Percentiles rank a stretch among this genome's conserved stretches.
phyloP scores from a whole-genome alignment of 2,329 filamentous ascomycete species.

The Hawksworthiomyces lignivorus region DNA sequence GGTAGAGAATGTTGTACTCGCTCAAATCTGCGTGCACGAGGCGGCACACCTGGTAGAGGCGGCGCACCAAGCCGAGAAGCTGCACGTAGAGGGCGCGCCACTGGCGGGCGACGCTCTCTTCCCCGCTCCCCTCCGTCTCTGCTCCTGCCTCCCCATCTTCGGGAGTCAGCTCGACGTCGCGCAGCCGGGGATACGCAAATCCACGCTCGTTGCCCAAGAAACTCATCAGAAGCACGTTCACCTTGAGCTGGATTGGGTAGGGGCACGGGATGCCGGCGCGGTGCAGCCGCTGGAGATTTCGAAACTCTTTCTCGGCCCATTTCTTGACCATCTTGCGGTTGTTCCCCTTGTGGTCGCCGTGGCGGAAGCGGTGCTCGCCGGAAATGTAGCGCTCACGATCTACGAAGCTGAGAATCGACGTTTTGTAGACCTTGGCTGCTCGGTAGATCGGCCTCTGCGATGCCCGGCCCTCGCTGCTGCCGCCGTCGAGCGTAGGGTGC shows the following conservation, averaged over 20 bases:
- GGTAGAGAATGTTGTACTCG: conserved; percentile 95
- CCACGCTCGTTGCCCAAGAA: conserved; percentile 86
- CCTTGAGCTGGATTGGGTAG: conserved; percentile 77
- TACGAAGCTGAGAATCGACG: conserved; percentile 94
- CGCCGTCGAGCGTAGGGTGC: conserved; percentile 39
- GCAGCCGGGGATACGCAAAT: conserved; percentile 78
- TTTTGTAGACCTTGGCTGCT: conserved; percentile 99
- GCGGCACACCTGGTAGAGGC: conserved; percentile 84
- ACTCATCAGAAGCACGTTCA: conserved; percentile 93
- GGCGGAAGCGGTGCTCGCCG: conserved; percentile 85
- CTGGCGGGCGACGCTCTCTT: conserved; percentile 33
- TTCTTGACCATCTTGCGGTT: conserved; percentile 96
- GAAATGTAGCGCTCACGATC: conserved; percentile 93
- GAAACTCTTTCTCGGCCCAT: conserved; percentile 98
- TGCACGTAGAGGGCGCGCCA: conserved; percentile 78
- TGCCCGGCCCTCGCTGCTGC: conserved; percentile 23
- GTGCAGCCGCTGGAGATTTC: conserved; percentile 81
- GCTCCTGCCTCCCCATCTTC: conserved; percentile 46
- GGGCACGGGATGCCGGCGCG: conserved; percentile 82
- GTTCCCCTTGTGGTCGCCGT: conserved; percentile 88
- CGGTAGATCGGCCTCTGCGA: conserved; percentile 54
- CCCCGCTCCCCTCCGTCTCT: conserved; percentile 28
- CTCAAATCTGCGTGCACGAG: conserved; percentile 94
- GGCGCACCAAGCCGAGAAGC: conserved; percentile 79
- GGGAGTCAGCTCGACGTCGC: conserved; percentile 65